A percentile compares a stretch with the other conserved stretches of the same genome.
phyloP scores from a whole-genome alignment of 768 basidiomycete species.

The Leccinum subgranulosum region DNA sequence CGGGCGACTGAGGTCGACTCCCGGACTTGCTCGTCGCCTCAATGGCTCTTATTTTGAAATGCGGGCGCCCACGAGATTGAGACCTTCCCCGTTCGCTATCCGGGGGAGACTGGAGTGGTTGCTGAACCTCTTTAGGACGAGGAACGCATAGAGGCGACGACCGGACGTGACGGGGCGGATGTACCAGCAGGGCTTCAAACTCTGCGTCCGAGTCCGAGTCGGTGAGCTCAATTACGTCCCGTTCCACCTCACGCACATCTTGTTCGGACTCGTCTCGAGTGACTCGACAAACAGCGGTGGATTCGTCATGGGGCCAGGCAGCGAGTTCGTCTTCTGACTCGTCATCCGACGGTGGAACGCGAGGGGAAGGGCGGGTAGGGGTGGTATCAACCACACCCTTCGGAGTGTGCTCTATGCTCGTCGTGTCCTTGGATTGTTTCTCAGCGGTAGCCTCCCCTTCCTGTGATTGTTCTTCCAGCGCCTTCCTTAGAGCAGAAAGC shows the following conservation, averaged over 20 bases:
- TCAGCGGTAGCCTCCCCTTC: constrained; percentile 7
- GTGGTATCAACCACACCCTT: constrained; percentile 14
- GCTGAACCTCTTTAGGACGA: not conserved
- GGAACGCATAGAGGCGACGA: constrained; percentile 6
- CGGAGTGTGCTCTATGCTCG: not conserved
- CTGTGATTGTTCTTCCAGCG: constrained; percentile 11
- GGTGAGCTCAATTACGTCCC: constrained; percentile 22
- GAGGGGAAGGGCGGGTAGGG: constrained; percentile 13
- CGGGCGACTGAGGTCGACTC: constrained; percentile 2
- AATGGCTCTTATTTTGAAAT: not conserved
- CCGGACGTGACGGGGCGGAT: constrained; percentile 15
- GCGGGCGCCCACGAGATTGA: constrained; percentile 7
- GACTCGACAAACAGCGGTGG: constrained; percentile 36
- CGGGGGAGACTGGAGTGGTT: constrained; percentile 13
- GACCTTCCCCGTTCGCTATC: constrained; percentile 14
- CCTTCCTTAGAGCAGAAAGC: constrained; percentile 13
- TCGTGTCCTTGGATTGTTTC: constrained; percentile 5
- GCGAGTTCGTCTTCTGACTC: constrained; percentile 51
- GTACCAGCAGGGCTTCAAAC: constrained; percentile 26
- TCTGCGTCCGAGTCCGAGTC: constrained; percentile 31
- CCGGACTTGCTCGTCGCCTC: constrained; percentile 2
- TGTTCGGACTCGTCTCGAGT: constrained; percentile 15
- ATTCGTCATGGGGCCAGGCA: constrained; percentile 41
- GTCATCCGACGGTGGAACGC: constrained; percentile 16
- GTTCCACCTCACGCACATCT: constrained; percentile 14